These are phyloP conservation scores for Pichia scutulata DNA, from an alignment of 805 yeast species.

Conservation along the genomic window DNA sequence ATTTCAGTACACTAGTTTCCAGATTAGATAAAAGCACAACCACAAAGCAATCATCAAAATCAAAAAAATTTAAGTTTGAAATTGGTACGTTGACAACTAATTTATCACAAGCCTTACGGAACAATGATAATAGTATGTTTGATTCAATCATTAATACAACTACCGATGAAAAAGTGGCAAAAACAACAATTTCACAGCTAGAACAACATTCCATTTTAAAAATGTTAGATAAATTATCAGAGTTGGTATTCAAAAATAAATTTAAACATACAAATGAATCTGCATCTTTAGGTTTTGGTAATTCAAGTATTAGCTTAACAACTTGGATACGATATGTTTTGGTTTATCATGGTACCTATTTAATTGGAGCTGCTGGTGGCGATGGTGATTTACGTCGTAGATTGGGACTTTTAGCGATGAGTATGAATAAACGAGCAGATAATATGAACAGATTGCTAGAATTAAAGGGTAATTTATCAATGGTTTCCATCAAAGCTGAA, in stretches of 20 bases:
- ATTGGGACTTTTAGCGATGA: slow-evolving; percentile 38
- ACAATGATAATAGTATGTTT: slow-evolving; percentile 77
- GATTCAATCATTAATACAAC: slow-evolving; percentile 66
- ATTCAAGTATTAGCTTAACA: slow-evolving; percentile 24
- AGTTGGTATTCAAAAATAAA: slow-evolving; percentile 41
- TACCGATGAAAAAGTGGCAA: slow-evolving; percentile 42
- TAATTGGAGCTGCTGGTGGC: slow-evolving; percentile 34
- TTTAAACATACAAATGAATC: slow-evolving; percentile 31
- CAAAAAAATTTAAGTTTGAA: slow-evolving; percentile 41
- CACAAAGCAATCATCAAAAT: neutral
- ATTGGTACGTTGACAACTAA: slow-evolving; percentile 78
- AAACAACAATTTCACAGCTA: slow-evolving; percentile 41
- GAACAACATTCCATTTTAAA: slow-evolving; percentile 43
- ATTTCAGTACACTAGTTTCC: slow-evolving; percentile 42
- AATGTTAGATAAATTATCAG: slow-evolving; percentile 45
- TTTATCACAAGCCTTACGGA: slow-evolving; percentile 79
- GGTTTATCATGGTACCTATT: slow-evolving; percentile 45
- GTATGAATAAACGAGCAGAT: slow-evolving; percentile 40
- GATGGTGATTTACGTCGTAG: slow-evolving; percentile 30
- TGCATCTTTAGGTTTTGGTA: slow-evolving; percentile 28
- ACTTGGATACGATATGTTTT: slow-evolving; percentile 52
- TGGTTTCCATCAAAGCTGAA: slow-evolving; percentile 52
- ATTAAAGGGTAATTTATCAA: slow-evolving; percentile 41
- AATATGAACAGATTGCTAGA: slow-evolving; percentile 44
- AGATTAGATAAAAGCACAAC: slow-evolving; percentile 30